Base-by-base conservation (phyloP, 148 eudicot species). In the Chenopodium berlandieri region DNA sequence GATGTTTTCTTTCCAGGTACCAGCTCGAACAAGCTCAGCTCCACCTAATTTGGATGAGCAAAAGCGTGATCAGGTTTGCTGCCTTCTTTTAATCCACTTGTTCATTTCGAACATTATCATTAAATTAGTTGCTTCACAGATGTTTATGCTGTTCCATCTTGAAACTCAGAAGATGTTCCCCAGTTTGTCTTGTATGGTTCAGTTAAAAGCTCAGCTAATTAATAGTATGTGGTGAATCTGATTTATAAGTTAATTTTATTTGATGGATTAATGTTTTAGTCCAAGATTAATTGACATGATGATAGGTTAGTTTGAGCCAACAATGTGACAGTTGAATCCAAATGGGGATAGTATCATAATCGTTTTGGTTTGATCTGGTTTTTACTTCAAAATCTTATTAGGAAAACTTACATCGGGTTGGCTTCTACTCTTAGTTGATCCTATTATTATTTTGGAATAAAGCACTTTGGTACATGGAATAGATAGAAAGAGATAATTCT, bases 41-140 rank as follows among this genome's bases (percentile, higher is more conserved):
- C 99, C 99, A 10, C 99, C 99, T 58, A 94, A 92, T 82, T 82
- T 95, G 87, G 92, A 92, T 85, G 99, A 95, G 87, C 99, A 92
- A 85, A 89, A 91, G 78, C 90, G 91, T 74, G 92, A 83, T 71
- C 99, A 95, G 99, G 99, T 95, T 34, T 78, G 71, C 37, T 69
- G 75, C 67, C 30, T 30, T 68, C 3, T 75, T 73, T 48, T 67
- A 48, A 47, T 69, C 20, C 48, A 62, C 50, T 67, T 19, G 23
- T 34, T 34, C 58, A 66, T 27, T 30, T 47, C 76, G 77, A 30
- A 20, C 70, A 30, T 75, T 27, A 56, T 62, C 44, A 44, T 16
- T 1, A 19, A 23, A 50, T 32, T 16, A 58, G 44, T 70, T 64
- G 3, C 22, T 22, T 80, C 4, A 20, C 27, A 68, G n/a, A 2